Conservation (phyloP, 2,329 filamentous ascomycete genomes). For the Chaetoscypha palmicola region DNA sequence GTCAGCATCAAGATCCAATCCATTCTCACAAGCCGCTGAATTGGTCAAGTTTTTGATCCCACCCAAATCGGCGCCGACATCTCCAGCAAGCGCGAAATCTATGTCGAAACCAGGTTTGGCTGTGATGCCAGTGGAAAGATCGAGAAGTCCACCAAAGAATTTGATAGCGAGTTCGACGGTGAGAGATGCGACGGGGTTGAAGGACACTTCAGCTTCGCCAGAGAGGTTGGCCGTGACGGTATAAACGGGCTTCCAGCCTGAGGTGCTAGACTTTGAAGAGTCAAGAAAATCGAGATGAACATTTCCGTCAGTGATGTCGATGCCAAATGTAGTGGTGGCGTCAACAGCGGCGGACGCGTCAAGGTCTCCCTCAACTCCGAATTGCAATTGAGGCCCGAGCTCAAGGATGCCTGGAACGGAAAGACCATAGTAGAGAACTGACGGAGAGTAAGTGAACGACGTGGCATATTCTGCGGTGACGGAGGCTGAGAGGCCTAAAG, state of each 20-base stretch:
- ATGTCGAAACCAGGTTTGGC: constrained; percentile 34
- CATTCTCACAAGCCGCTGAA: constrained; percentile 22
- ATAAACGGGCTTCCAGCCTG: constrained; percentile 35
- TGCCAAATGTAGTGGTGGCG: constrained; percentile 29
- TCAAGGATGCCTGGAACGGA: constrained; percentile 36
- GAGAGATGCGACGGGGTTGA: constrained; percentile 32
- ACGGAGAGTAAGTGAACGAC: constrained; percentile 33
- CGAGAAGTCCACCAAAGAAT: constrained; percentile 32
- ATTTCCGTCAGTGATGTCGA: constrained; percentile 32
- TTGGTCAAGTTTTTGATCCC: constrained; percentile 17
- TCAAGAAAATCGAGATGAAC: constrained; percentile 36
- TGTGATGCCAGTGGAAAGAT: constrained; percentile 35
- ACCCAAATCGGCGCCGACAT: constrained; percentile 23
- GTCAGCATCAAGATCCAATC: constrained; percentile 23
- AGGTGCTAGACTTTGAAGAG: constrained; percentile 24
- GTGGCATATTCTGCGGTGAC: constrained; percentile 32
- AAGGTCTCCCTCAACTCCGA: constrained; percentile 34
- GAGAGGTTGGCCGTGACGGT: constrained; percentile 31
- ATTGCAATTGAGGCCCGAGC: constrained; percentile 34
- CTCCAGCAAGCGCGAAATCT: constrained; percentile 29
- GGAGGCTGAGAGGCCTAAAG: constrained; percentile 33
- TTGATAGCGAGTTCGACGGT: constrained; percentile 35
- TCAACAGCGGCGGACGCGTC: constrained; percentile 31
- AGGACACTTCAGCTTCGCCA: constrained; percentile 28
- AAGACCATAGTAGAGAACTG: constrained; percentile 34